phyloP scores from a whole-genome alignment of 2,329 filamentous ascomycete species.

The Pyrenophora seminiperda region DNA sequence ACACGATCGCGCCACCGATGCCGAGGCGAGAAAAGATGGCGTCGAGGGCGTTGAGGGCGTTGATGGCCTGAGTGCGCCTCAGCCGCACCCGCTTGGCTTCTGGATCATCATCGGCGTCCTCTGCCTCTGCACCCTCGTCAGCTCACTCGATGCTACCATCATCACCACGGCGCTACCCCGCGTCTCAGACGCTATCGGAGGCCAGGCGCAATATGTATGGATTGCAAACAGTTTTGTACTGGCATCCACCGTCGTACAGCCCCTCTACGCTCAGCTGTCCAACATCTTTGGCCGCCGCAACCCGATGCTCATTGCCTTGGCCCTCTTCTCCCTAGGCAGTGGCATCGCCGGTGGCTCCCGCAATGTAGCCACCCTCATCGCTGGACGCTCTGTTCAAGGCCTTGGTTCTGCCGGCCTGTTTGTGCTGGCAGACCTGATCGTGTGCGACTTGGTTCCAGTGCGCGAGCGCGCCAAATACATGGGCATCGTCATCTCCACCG shows the following conservation, averaged over 20 bases:
- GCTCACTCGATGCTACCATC: slow-evolving; percentile 45
- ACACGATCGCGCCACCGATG: too few relatives aligned
- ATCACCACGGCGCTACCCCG: slow-evolving; percentile 51
- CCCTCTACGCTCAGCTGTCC: slow-evolving; percentile 57
- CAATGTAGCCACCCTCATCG: slow-evolving; percentile 56
- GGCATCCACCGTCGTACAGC: slow-evolving; percentile 53
- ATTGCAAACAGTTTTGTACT: slow-evolving; percentile 37
- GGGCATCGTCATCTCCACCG: slow-evolving; percentile 33
- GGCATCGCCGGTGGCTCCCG: slow-evolving; percentile 58
- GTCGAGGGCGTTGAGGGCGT: too few relatives aligned
- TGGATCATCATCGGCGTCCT: neutral
- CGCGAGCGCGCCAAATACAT: slow-evolving; percentile 52
- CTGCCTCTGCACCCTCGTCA: slow-evolving; percentile 21
- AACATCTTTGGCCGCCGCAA: slow-evolving; percentile 60
- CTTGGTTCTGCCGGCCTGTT: slow-evolving; percentile 55
- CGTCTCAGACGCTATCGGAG: slow-evolving; percentile 39
- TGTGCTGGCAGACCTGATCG: slow-evolving; percentile 55
- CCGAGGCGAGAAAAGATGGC: too few relatives aligned
- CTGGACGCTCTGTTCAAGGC: slow-evolving; percentile 62
- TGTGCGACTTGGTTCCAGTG: slow-evolving; percentile 58
- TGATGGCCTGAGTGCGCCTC: too few relatives aligned
- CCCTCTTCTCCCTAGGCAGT: slow-evolving; percentile 59
- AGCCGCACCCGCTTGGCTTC: too few relatives aligned
- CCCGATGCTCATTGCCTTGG: slow-evolving; percentile 46
- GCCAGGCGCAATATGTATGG: slow-evolving; percentile 34